Evolutionary conservation across 208 protist species (phyloP), one percentile per base, ranked within the genome.

Genomic region (Vickermania spadyakhi): DNA sequence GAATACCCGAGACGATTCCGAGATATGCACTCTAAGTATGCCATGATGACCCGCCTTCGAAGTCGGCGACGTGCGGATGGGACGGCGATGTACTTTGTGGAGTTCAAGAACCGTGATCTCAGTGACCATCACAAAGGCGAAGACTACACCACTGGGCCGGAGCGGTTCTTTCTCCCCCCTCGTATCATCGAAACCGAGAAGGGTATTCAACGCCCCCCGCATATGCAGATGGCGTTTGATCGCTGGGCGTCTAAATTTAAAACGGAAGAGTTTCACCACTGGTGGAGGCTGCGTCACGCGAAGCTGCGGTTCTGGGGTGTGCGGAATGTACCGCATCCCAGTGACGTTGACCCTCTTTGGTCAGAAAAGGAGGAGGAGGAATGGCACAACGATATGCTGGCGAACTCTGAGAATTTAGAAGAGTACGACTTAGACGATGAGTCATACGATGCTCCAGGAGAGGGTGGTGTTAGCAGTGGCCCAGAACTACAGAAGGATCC

Each of bases 151-250:
- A 45, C 70, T 2, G 77, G 80, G 13, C 89, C 89, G 18, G 85
- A 95, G 68, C 82, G 89, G 29, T 95, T 95, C 67, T 95, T 95
- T 66, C 61, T 95, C 41, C 89, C 89, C 18, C 89, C 84, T 23
- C 82, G 83, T 28, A 88, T 93, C 55, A 68, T 95, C 28, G 85
- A 95, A 60, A 88, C 83, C 7, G 84, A 93, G 60, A 90, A 93
- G 66, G 89, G 85, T 50, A 89, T 92, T 63, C 84, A 93, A 66
- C 79, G 84, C 0, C 89, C 89, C 14, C 84, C 84, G 30, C 89
- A 95, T 72, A 95, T 95, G 89, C 89, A 95, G 60, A 92, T 95
- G 89, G 85, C 85, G 3, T 95, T 95, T 70, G 89, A 95, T 58
- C 81, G 89, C 7, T 95, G 89, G 86, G 84, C 89, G 4, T 90